Percentiles rank a stretch among this genome's conserved stretches.
Evolutionary conservation across 78 protist species (phyloP).

Genomic region (Dictyostelium brefeldianum): DNA sequence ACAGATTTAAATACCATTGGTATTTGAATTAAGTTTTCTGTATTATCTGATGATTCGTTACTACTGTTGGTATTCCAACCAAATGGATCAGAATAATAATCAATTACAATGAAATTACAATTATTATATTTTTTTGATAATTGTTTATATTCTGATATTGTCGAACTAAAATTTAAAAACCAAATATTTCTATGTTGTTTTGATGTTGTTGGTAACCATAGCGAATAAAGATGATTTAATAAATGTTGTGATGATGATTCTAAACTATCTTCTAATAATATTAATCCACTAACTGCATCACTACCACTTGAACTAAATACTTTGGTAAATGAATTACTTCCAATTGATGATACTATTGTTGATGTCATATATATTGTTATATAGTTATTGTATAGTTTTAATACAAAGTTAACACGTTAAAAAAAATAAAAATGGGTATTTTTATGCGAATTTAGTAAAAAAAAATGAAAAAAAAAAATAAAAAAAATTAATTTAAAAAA

Average conservation of each 20-base stretch:
- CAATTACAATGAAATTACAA: constrained; percentile 65
- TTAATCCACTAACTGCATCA: constrained; percentile 36
- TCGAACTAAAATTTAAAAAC: constrained; percentile 55
- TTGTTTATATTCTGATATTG: constrained; percentile 30
- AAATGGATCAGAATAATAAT: constrained; percentile 76
- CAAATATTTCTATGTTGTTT: constrained; percentile 50
- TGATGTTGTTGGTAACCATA: constrained; percentile 17
- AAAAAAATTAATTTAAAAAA: neutral
- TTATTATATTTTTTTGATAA: constrained; percentile 64
- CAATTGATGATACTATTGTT: constrained; percentile 12
- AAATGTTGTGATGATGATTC: constrained; percentile 55
- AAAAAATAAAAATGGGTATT: too few species aligned
- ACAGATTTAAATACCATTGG: constrained; percentile 57
- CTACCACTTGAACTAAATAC: constrained; percentile 28
- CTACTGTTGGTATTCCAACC: constrained; percentile 48
- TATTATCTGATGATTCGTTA: too few species aligned
- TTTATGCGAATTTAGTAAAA: too few species aligned
- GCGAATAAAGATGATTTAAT: constrained; percentile 48
- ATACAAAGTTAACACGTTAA: too few species aligned
- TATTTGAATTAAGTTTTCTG: constrained; percentile 7
- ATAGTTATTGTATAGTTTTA: neutral
- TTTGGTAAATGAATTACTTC: constrained; percentile 26
- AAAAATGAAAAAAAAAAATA: neutral
- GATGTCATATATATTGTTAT: neutral
- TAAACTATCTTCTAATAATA: constrained; percentile 72